Evolutionary conservation across 768 basidiomycete species (phyloP).

Genomic region (Lactifluus subvellereus): DNA sequence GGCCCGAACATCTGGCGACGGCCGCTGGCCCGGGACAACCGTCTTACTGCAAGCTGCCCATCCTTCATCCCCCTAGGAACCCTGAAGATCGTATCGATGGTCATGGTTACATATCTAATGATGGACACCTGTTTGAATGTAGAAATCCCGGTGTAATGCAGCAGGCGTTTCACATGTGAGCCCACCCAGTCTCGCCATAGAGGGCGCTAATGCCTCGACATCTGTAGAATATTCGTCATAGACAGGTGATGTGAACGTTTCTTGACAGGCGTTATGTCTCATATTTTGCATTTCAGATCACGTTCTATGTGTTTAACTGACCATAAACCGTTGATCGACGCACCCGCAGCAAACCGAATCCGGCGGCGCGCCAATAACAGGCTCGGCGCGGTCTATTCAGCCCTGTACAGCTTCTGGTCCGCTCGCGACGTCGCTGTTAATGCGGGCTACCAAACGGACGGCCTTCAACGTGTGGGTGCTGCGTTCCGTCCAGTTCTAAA

Average conservation of each 20-base stretch:
- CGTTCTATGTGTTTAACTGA: constrained; percentile 43
- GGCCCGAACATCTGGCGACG: constrained; percentile 43
- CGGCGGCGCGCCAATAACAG: too few relatives aligned
- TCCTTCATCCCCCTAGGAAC: constrained; percentile 42
- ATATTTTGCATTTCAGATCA: constrained; percentile 35
- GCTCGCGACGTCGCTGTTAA: constrained; percentile 21
- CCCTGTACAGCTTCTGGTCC: too few relatives aligned
- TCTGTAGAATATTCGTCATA: constrained; percentile 41
- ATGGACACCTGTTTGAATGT: constrained; percentile 43
- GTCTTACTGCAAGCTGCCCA: constrained; percentile 48
- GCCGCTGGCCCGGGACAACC: constrained; percentile 37
- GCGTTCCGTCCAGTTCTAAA: constrained; percentile 28
- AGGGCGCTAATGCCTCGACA: neutral
- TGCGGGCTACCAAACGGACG: too few relatives aligned
- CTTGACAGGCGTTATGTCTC: neutral
- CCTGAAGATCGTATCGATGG: constrained; percentile 29
- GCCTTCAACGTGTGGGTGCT: too few relatives aligned
- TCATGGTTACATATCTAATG: constrained; percentile 33
- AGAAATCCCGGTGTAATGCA: constrained; percentile 46
- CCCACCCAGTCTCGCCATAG: neutral
- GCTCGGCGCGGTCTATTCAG: too few relatives aligned
- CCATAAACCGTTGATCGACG: constrained; percentile 31
- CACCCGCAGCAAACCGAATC: too few relatives aligned
- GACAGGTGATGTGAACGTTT: constrained; percentile 37
- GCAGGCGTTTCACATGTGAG: constrained; percentile 50